These are phyloP conservation scores for Lepidium didymum DNA, from an alignment of 345 rosid species.

Conservation along the genomic window DNA sequence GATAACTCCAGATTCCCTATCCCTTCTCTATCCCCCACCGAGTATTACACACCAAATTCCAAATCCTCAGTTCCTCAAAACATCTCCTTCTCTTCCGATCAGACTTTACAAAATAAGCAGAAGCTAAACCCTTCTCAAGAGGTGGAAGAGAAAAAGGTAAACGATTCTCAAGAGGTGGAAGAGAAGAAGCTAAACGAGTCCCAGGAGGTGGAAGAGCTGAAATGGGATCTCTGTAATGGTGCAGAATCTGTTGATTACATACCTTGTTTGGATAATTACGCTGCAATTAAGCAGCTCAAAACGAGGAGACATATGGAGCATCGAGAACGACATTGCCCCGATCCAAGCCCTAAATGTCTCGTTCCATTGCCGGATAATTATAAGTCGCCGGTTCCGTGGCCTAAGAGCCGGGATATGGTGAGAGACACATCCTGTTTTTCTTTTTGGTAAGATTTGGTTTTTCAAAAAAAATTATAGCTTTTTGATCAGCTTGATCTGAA, in stretches of 20 bases:
- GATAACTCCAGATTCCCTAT: conserved; percentile 22
- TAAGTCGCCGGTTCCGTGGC: conserved; percentile 71
- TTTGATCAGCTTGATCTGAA: conserved; percentile 5
- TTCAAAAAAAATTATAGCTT: not conserved
- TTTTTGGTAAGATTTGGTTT: conserved; percentile 43
- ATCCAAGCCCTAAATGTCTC: conserved; percentile 57
- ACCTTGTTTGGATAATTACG: conserved; percentile 73
- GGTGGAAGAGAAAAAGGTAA: conserved; percentile 3
- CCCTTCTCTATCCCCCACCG: conserved; percentile 27
- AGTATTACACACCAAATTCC: conserved; percentile 29
- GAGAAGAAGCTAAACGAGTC: conserved; percentile 9
- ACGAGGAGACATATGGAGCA: conserved; percentile 86
- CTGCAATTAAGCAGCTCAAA: conserved; percentile 51
- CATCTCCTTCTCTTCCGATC: conserved; percentile 18
- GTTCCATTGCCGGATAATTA: conserved; percentile 65
- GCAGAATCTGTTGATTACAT: conserved; percentile 53
- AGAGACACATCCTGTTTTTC: conserved; percentile 46
- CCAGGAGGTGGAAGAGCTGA: conserved; percentile 5
- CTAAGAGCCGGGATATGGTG: conserved; percentile 98
- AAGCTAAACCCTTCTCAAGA: conserved; percentile 8
- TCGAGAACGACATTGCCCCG: conserved; percentile 85
- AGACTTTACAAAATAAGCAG: conserved; percentile 1
- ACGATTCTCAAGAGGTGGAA: not conserved
- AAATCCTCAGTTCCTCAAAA: not conserved
- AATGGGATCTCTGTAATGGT: conserved; percentile 53